These are phyloP conservation scores for Wallacemonas sp. DNA, from an alignment of 208 protist species.

Conservation along the genomic window DNA sequence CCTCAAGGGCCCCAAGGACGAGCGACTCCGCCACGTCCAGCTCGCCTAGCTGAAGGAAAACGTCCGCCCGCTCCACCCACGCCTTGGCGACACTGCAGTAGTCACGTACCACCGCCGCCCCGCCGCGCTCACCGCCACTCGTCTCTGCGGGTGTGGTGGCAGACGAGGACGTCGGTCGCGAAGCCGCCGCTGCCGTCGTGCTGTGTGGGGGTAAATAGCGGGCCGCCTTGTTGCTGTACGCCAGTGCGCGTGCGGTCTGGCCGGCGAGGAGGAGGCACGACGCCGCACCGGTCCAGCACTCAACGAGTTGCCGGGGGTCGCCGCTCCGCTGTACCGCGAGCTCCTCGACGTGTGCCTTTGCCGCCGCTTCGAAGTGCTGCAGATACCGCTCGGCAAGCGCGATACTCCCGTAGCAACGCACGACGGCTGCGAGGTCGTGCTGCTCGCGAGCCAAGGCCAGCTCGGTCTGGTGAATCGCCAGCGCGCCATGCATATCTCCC, in stretches of 20 bases:
- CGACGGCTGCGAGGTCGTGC: constrained; percentile 23
- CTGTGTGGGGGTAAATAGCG: constrained; percentile 1
- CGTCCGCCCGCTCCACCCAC: constrained; percentile 43
- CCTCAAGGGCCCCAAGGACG: constrained; percentile 30
- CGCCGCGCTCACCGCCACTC: not conserved
- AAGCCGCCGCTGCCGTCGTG: too few relatives aligned
- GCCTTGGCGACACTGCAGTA: constrained; percentile 41
- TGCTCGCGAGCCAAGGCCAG: constrained; percentile 35
- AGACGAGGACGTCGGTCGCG: too few relatives aligned
- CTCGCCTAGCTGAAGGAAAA: constrained; percentile 24
- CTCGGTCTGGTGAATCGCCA: constrained; percentile 38
- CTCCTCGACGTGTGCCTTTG: constrained; percentile 41
- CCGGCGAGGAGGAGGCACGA: constrained; percentile 28
- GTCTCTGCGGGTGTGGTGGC: too few relatives aligned
- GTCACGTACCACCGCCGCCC: not conserved
- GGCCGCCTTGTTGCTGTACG: constrained; percentile 3
- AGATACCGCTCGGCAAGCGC: constrained; percentile 38
- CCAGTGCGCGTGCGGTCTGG: constrained; percentile 28
- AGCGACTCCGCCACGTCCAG: constrained; percentile 20
- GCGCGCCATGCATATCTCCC: constrained; percentile 46
- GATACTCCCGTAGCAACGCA: constrained; percentile 48
- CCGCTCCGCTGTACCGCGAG: constrained; percentile 20
- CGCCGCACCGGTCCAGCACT: constrained; percentile 46
- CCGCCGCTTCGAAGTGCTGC: constrained; percentile 32
- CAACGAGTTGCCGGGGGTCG: constrained; percentile 48